Percentiles rank a stretch among this genome's conserved stretches.
These are phyloP conservation scores for Paramecium octaurelia DNA, from an alignment of 73 alveolate species.

Conservation along the genomic window DNA sequence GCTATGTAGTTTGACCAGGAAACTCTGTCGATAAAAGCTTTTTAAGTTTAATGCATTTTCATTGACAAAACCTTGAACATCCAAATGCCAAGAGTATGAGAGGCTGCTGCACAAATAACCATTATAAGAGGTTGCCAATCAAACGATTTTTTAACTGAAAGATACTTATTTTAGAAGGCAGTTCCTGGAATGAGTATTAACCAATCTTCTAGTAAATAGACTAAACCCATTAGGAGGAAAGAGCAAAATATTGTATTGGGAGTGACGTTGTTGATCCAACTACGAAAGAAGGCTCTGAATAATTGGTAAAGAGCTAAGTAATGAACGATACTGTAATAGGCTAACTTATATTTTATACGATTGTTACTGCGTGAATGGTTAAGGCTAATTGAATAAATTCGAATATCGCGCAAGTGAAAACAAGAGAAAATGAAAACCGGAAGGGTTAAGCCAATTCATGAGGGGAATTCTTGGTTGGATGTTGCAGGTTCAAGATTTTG, in stretches of 20 bases:
- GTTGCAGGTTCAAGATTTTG: not conserved
- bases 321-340: constrained; percentile 9
- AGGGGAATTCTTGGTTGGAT: not conserved
- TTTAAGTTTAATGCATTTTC: not conserved
- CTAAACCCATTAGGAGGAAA: not conserved
- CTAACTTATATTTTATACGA: constrained; percentile 1
- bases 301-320: not conserved
- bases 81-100: constrained; percentile 46
- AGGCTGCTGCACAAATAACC: constrained; percentile 37
- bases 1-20: constrained; percentile 45
- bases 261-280: constrained; percentile 39
- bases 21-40: constrained; percentile 36
- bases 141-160: not conserved
- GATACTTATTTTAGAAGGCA: not conserved
- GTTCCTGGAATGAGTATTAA: not conserved
- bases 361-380: constrained; percentile 28
- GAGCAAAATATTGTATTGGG: constrained; percentile 18
- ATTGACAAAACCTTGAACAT: not conserved
- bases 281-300: constrained; percentile 29
- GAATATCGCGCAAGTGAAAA: not conserved
- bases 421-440: not conserved
- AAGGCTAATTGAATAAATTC: not conserved
- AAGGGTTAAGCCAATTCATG: not conserved
- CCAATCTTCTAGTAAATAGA: constrained; percentile 51
- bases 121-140: constrained; percentile 33